Conservation (phyloP, 192 early-diverging fungal genomes). For the Coemansia sp. region DNA sequence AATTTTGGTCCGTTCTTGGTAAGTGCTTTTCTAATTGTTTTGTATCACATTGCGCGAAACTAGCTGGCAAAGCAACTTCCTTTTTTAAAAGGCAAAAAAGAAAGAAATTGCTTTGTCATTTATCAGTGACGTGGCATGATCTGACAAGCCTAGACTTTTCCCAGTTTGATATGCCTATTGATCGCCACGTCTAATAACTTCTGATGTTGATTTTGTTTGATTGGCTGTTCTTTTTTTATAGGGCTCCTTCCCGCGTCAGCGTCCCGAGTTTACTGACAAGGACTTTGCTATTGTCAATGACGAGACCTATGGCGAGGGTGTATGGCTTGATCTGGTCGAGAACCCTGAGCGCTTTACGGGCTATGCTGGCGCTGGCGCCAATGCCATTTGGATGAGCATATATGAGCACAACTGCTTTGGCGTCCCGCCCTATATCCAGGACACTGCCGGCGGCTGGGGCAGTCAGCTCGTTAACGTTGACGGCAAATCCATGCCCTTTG, state of each 20-base stretch:
- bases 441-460: constrained; percentile 61
- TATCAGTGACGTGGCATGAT: constrained; percentile 36
- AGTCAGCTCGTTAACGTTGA: constrained; percentile 50
- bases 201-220: constrained; percentile 12
- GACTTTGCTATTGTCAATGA: constrained; percentile 93
- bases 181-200: constrained; percentile 13
- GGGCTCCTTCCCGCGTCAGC: constrained; percentile 31
- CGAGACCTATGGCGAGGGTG: constrained; percentile 67
- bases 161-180: neutral
- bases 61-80: neutral
- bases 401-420: constrained; percentile 98
- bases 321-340: constrained; percentile 85
- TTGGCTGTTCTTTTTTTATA: constrained; percentile 5
- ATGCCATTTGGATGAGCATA: constrained; percentile 92
- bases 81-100: neutral
- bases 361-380: constrained; percentile 86
- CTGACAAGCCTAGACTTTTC: constrained; percentile 1
- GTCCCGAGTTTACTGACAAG: constrained; percentile 67
- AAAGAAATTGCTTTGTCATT: neutral
- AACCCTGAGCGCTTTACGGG: constrained; percentile 99
- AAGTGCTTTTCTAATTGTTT: constrained; percentile 16
- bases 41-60: neutral
- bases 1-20: constrained; percentile 64
- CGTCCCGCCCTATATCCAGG: constrained; percentile 58
- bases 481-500: constrained; percentile 54